Evolutionary conservation across 768 basidiomycete genomes (phyloP), one percentile per base, ranked within the genome.

Genomic region (Russula sp.): DNA sequence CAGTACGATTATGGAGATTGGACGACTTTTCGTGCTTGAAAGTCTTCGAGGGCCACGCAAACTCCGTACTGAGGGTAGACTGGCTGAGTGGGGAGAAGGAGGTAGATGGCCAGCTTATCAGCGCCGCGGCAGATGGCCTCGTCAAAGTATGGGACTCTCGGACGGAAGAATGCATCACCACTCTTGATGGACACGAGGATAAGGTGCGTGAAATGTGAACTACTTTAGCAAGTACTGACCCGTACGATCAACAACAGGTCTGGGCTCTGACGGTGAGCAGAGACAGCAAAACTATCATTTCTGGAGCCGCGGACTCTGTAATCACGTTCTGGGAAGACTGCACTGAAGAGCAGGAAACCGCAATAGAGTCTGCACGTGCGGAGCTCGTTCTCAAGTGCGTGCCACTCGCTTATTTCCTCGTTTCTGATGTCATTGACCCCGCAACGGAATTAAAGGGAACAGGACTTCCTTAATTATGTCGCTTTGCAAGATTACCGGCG

Each of bases 1-100:
- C 94, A 0, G 83, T 98, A 68, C 92, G 89, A 74, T 76, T 99
- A 36, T 99, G 97, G 97, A 94, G 81, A 75, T 74, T 98, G 67
- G 91, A 95, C 67, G 93, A 98, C 72, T 97, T 88, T 75, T 84
- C 91, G 28, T 99, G 97, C 74, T 73, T 98, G 66, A 86, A 94
- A 81, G 98, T 97, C 24, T 94, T 98, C 70, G 97, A 99, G 76
- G 97, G 97, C 0, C 97, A 99, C 75, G 93, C 94, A 9, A 98
- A 98, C 75, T 97, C 97, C 14, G 94, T 99, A 36, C 76, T 99
- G 59, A 79, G 95, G 57, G 92, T 98, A 34, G 93, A 94, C 71
- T 98, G 97, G 74, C 72, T 98, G 50, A 90, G 89, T 69, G 73
- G 95, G 89, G 20, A 80, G 84, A 80, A 59, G 11, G 58, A 46